Percentiles rank a stretch among this genome's conserved stretches.
Evolutionary conservation across 2,329 filamentous ascomycete genomes (phyloP).

Genomic region (Esteya vermicola): DNA sequence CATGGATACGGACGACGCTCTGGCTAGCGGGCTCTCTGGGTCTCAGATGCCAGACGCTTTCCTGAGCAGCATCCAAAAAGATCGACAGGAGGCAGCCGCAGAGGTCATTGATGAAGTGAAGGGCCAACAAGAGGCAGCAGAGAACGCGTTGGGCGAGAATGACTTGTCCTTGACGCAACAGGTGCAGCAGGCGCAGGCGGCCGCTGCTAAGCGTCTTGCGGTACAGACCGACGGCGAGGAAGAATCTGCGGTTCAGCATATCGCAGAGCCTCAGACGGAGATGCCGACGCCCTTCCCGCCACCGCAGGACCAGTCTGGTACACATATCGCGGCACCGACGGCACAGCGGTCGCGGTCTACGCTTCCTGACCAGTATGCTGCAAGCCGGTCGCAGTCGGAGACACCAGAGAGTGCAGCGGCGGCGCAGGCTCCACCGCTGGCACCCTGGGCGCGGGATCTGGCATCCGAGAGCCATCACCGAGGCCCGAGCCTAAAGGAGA

Average conservation of each 20-base stretch:
- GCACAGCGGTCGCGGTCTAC: constrained; percentile 76
- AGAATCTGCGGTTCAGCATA: not conserved
- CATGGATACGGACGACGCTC: constrained; percentile 41
- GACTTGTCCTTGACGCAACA: constrained; percentile 66
- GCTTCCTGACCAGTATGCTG: constrained; percentile 56
- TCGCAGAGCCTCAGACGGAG: constrained; percentile 41
- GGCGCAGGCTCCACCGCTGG: constrained; percentile 51
- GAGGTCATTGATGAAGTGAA: constrained; percentile 4
- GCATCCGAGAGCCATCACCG: constrained; percentile 59
- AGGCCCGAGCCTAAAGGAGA: constrained; percentile 87
- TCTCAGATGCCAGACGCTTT: not conserved
- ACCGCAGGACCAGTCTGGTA: constrained; percentile 54
- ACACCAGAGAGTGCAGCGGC: constrained; percentile 48
- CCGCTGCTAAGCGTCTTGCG: constrained; percentile 44
- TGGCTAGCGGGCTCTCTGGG: constrained; percentile 11
- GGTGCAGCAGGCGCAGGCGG: constrained; percentile 59
- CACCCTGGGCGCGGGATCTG: constrained; percentile 87
- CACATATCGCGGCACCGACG: constrained; percentile 75
- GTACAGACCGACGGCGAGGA: constrained; percentile 21
- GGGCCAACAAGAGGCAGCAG: too few relatives aligned
- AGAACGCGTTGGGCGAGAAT: not conserved
- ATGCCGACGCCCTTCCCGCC: constrained; percentile 65
- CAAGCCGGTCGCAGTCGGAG: constrained; percentile 56
- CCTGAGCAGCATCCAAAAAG: not conserved
- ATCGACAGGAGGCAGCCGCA: not conserved